These are phyloP conservation scores for Solanum tarapatanum DNA, from an alignment of 257 asterid genomes.

Conservation along the genomic window DNA sequence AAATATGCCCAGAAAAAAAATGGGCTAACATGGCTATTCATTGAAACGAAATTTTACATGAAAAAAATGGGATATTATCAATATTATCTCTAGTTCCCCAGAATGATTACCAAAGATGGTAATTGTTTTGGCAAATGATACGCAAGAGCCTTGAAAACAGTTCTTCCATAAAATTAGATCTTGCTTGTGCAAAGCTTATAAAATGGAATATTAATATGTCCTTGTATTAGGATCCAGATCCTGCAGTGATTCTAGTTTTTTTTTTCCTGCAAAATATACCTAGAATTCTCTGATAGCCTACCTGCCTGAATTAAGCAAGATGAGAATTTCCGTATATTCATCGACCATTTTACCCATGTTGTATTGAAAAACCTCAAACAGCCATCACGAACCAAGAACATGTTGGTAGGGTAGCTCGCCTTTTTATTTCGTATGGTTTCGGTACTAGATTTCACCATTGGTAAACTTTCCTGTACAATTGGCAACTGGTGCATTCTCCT, in stretches of 20 bases:
- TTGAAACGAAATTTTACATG: neutral
- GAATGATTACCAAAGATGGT: neutral
- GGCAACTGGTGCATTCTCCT: constrained; percentile 8
- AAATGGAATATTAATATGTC: neutral
- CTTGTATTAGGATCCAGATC: neutral
- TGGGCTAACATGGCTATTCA: neutral
- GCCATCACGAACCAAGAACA: neutral
- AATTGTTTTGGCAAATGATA: neutral
- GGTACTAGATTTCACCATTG: neutral
- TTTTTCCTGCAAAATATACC: neutral
- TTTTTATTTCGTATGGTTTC: neutral
- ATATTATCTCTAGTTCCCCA: neutral
- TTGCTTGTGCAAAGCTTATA: neutral
- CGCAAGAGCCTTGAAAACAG: neutral
- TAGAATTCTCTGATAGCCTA: neutral
- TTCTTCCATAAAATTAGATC: neutral
- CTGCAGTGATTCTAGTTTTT: neutral
- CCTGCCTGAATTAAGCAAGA: neutral
- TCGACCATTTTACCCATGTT: neutral
- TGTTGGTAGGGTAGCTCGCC: neutral
- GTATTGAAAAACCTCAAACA: neutral
- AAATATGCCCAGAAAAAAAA: neutral
- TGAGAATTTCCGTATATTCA: neutral
- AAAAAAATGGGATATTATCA: neutral
- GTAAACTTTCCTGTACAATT: neutral